These are phyloP conservation scores for Agaricus blazei DNA, from an alignment of 768 basidiomycete genomes.

Conservation along the genomic window DNA sequence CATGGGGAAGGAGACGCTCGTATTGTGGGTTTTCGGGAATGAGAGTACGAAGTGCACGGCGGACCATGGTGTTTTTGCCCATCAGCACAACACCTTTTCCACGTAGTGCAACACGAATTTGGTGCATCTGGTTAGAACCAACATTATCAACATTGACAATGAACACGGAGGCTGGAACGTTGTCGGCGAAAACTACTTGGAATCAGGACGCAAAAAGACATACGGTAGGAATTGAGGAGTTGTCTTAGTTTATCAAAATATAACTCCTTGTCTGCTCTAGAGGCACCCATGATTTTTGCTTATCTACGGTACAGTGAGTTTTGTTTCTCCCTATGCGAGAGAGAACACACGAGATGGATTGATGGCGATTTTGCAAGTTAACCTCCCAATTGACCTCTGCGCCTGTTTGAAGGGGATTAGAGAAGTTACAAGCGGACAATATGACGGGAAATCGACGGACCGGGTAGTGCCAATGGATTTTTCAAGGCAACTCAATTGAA, in stretches of 20 bases:
- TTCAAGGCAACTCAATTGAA: slow-evolving; percentile 71
- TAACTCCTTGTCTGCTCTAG: slow-evolving; percentile 81
- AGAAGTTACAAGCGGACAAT: not conserved
- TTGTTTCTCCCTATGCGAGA: not conserved
- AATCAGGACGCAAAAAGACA: slow-evolving; percentile 26
- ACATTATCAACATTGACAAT: slow-evolving; percentile 99
- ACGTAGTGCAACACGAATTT: slow-evolving; percentile 92
- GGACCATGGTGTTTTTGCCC: slow-evolving; percentile 99
- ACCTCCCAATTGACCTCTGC: slow-evolving; percentile 95
- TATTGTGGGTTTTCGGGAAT: slow-evolving; percentile 88
- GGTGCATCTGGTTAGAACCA: slow-evolving; percentile 99
- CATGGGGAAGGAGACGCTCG: slow-evolving; percentile 93
- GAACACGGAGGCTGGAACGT: slow-evolving; percentile 86
- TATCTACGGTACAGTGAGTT: slow-evolving; percentile 17
- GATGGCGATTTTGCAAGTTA: slow-evolving; percentile 32
- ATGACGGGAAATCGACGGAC: slow-evolving; percentile 30
- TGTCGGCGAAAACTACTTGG: slow-evolving; percentile 4
- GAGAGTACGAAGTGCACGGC: slow-evolving; percentile 92
- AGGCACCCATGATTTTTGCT: slow-evolving; percentile 77
- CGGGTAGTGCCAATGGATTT: slow-evolving; percentile 88
- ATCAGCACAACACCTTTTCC: slow-evolving; percentile 96
- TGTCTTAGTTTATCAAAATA: slow-evolving; percentile 96
- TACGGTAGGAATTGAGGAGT: slow-evolving; percentile 85
- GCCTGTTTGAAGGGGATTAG: slow-evolving; percentile 12
- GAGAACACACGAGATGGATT: slow-evolving; percentile 16